Evolutionary conservation across 306 rosid species (phyloP), one percentile per base, ranked within the genome.

Genomic region (Geum urbanum): DNA sequence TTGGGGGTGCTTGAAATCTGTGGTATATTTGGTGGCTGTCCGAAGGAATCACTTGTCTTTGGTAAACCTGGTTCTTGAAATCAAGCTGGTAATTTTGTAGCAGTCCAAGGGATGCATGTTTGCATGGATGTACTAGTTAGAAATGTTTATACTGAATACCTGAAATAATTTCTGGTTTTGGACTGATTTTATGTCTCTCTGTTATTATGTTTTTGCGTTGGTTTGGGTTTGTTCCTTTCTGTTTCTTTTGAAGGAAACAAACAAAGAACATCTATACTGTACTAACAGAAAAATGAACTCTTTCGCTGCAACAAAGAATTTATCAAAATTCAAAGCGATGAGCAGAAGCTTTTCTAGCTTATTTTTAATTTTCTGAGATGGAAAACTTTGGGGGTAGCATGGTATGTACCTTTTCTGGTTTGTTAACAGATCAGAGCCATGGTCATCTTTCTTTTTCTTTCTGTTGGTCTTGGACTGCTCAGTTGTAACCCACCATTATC

Each of bases 101-200:
- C 52, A 9, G 52, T 48, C 16, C 65, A 37, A 4, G 65, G 41
- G 65, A 60, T 60, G 63, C 63, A 27, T 10, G 18, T 35, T 27
- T 57, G 8, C 63, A 12, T 24, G 63, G 40, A n/a, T 11, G 45
- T 32, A 1, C 22, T 37, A 35, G 46, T 60, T 13, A 57, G 63
- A 24, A 4, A 24, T 27, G 10, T 55, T 22, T 55, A 24, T 57
- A n/a, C 19, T 27, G n/a, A 41, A 12, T 16, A 61, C 74, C 75
- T 49, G 75, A 74, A 73, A 75, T 22, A 54, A 75, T 80, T 80
- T 55, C 48, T 2, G 20, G 47, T 54, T 52, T 44, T 46, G 69
- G 72, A 40, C 54, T 40, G 24, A 41, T 72, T 22, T 52, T 4
- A 57, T 67, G 73, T 40, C 63, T 69, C 63, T 63, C 63, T 41